Base-by-base conservation (phyloP, 805 yeast genomes). In the Cyberlindnera petersonii region DNA sequence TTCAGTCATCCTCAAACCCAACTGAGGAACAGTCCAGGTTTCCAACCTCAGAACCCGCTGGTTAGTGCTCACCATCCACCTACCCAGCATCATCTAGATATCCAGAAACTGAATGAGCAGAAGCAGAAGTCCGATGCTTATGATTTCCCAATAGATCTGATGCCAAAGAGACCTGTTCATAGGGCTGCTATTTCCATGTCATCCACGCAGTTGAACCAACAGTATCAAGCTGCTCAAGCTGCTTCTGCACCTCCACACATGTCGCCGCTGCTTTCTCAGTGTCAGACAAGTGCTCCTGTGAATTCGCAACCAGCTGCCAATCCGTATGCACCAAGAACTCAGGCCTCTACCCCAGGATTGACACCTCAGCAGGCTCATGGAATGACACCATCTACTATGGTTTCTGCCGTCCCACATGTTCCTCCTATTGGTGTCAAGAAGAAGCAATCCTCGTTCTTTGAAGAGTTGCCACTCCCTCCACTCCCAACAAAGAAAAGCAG, bases 101-200 rank as follows among this genome's bases (percentile, higher is more conserved):
- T 58, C 11, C 36, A 50, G 39, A 64, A 66, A 33, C 53, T 76
- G 14, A 66, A 65, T 37, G 61, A 59, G n/a, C 65, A 65, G 27
- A 79, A 79, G 57, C 72, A 73, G 50, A 79, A 77, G 55, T 73
- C 80, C n/a, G 86, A 82, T 61, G 87, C 88, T 0, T 83, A 81
- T 50, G 93, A 83, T 53, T 81, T 83, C 52, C 91, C 91, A 1
- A 62, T 66, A 16, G 76, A 69, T 31, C 55, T 83, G 31, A 60
- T 81, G 10, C 61, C 71, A 2, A 66, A 63, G 17, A 66, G 52
- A 51, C 46, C 40, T 19, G 33, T 36, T 8, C 48, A 35, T 15
- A 45, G 33, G 26, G 48, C 50, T 24, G 40, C 49, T 16, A 41
- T 26, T 16, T 33, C 53, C 5, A 42, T 50, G 15, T 49, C 60